These are phyloP conservation scores for Melampsora medusae DNA, from an alignment of 1,284 basidiomycete species.

Conservation along the genomic window DNA sequence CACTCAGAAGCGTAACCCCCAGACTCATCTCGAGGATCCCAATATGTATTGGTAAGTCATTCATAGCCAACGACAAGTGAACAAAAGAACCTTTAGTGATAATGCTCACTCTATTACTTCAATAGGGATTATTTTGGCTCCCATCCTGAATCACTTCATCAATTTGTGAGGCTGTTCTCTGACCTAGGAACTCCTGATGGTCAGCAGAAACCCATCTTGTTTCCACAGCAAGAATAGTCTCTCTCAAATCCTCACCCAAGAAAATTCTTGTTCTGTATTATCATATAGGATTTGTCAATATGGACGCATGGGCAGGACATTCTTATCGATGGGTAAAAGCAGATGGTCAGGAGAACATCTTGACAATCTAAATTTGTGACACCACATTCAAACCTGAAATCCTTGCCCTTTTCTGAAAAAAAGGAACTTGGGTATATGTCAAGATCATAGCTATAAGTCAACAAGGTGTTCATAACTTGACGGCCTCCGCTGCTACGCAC, in stretches of 20 bases:
- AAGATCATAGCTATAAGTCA: slow-evolving; percentile 46
- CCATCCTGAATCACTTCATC: slow-evolving; percentile 87
- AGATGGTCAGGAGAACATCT: slow-evolving; percentile 65
- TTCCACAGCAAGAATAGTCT: too few relatives aligned
- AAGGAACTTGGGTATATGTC: slow-evolving; percentile 53
- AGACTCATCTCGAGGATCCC: slow-evolving; percentile 78
- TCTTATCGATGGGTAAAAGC: slow-evolving; percentile 84
- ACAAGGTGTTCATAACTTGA: slow-evolving; percentile 56
- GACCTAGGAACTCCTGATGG: slow-evolving; percentile 85
- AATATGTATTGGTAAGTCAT: slow-evolving; percentile 71
- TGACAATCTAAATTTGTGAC: too few relatives aligned
- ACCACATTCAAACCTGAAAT: too few relatives aligned
- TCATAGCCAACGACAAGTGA: too few relatives aligned
- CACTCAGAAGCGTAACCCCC: slow-evolving; percentile 87
- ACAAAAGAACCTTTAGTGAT: too few relatives aligned
- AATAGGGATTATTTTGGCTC: slow-evolving; percentile 75
- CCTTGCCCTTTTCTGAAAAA: slow-evolving; percentile 51
- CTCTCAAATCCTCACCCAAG: too few relatives aligned
- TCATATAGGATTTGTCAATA: neutral
- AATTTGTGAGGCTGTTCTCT: slow-evolving; percentile 78
- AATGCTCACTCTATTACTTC: slow-evolving; percentile 33
- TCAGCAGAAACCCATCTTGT: slow-evolving; percentile 49
- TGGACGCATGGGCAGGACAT: slow-evolving; percentile 86
- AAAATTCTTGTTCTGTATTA: too few relatives aligned
- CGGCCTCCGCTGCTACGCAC: slow-evolving; percentile 61